Percentiles rank a stretch among this genome's conserved stretches.
Evolutionary conservation across 140 eudicot genomes (phyloP).

Genomic region (Bidens hawaiensis): DNA sequence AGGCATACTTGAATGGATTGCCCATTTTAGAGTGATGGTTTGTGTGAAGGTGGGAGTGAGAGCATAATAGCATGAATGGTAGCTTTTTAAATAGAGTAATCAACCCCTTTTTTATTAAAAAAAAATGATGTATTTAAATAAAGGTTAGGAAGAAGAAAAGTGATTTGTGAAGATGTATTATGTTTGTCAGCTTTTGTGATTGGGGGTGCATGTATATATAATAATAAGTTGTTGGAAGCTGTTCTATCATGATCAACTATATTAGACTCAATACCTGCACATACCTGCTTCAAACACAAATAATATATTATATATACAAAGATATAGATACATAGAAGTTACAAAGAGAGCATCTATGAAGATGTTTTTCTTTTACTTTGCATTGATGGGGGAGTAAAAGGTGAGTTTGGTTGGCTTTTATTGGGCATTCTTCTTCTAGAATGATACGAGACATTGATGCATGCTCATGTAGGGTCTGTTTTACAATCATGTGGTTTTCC

Average conservation of each 20-base stretch:
- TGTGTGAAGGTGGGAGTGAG: conserved; percentile 18
- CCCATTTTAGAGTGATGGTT: conserved; percentile 31
- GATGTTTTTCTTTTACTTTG: conserved; percentile 11
- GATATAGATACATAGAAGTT: neutral
- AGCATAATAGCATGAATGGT: conserved; percentile 13
- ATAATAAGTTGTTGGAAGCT: conserved; percentile 48
- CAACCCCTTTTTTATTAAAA: neutral
- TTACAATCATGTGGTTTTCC: conserved; percentile 25
- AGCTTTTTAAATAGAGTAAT: conserved; percentile 28
- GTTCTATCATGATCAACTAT: conserved; percentile 15
- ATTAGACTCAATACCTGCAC: conserved; percentile 15
- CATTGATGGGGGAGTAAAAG: conserved; percentile 18
- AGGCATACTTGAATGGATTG: conserved; percentile 18
- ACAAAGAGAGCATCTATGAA: neutral
- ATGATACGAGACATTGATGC: conserved; percentile 35
- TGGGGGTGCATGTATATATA: conserved; percentile 39
- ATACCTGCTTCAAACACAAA: neutral
- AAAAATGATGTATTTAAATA: neutral
- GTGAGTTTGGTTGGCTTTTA: conserved; percentile 33
- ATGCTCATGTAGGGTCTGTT: conserved; percentile 45
- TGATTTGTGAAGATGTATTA: conserved; percentile 24
- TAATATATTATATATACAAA: neutral
- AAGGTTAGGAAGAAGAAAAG: neutral
- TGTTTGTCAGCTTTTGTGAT: conserved; percentile 52
- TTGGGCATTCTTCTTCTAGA: conserved; percentile 25